These are phyloP conservation scores for Xylaria telfairii DNA, from an alignment of 495 filamentous ascomycete genomes.

Conservation along the genomic window DNA sequence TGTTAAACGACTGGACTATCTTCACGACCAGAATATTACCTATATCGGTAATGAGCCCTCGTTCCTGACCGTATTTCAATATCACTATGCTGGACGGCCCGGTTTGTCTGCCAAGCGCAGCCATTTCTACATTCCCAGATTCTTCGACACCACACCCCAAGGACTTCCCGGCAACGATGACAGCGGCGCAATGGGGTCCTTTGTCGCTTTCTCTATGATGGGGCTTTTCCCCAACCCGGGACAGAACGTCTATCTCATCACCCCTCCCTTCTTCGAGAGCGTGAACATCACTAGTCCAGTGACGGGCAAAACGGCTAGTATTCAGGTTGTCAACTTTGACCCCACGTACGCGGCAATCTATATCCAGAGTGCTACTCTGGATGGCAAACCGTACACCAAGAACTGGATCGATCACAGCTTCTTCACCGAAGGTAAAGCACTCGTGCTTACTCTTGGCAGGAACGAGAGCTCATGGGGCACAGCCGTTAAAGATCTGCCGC, in stretches of 20 bases:
- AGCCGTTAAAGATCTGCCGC: conserved; percentile 66
- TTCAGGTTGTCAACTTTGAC: conserved; percentile 69
- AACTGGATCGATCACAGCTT: conserved; percentile 80
- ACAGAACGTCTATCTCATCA: conserved; percentile 78
- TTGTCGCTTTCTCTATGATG: conserved; percentile 72
- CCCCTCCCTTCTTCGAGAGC: conserved; percentile 67
- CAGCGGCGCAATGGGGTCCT: conserved; percentile 74
- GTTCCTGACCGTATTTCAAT: conserved; percentile 73
- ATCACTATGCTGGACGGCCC: conserved; percentile 73
- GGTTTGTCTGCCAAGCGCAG: conserved; percentile 65
- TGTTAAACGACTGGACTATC: conserved; percentile 65
- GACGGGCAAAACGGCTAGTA: conserved; percentile 66
- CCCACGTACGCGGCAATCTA: conserved; percentile 65
- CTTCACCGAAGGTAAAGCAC: conserved; percentile 71
- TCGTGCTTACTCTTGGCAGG: conserved; percentile 68
- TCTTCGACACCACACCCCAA: conserved; percentile 63
- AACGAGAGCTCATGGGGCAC: conserved; percentile 76
- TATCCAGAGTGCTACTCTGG: conserved; percentile 73
- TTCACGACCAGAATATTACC: conserved; percentile 68
- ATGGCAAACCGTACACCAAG: conserved; percentile 67
- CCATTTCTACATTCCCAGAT: conserved; percentile 71
- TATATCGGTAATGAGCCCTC: conserved; percentile 78
- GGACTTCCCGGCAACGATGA: conserved; percentile 79
- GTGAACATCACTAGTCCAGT: conserved; percentile 67
- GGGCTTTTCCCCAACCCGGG: conserved; percentile 78